Percentiles rank a stretch among this genome's conserved stretches.
These are phyloP conservation scores for Hydnomerulius pinastri DNA, from an alignment of 768 basidiomycete species.

Conservation along the genomic window DNA sequence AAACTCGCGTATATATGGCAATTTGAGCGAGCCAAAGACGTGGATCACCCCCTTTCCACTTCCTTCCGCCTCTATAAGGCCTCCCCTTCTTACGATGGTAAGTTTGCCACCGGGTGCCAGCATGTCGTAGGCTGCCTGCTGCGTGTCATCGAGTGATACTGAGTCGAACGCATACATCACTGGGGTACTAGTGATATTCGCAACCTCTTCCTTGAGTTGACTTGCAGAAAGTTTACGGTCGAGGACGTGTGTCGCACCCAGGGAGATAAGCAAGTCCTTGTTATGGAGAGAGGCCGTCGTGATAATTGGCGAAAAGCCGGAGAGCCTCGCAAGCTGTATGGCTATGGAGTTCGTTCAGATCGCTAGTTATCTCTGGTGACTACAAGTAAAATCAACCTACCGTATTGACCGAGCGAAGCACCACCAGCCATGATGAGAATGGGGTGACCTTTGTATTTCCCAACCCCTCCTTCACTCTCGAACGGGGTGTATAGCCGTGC, in stretches of 20 bases:
- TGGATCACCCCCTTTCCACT: slow-evolving; percentile 1
- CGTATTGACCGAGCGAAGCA: slow-evolving; percentile 36
- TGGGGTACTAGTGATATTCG: not conserved
- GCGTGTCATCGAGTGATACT: slow-evolving; percentile 33
- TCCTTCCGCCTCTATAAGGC: slow-evolving; percentile 3
- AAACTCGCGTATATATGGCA: not conserved
- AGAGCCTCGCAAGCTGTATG: slow-evolving; percentile 33
- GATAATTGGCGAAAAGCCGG: slow-evolving; percentile 35
- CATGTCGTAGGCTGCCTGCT: slow-evolving; percentile 27
- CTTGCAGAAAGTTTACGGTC: slow-evolving; percentile 22
- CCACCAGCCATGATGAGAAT: slow-evolving; percentile 37
- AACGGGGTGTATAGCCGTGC: slow-evolving; percentile 27
- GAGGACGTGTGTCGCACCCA: slow-evolving; percentile 38
- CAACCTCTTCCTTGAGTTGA: not conserved
- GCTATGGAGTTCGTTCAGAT: slow-evolving; percentile 1
- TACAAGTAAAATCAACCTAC: slow-evolving; percentile 10
- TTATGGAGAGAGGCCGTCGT: slow-evolving; percentile 38
- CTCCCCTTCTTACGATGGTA: not conserved
- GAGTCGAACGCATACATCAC: slow-evolving; percentile 25
- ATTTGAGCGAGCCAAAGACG: slow-evolving; percentile 6
- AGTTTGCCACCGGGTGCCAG: slow-evolving; percentile 30
- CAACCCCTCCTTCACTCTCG: slow-evolving; percentile 18
- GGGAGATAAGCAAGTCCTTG: slow-evolving; percentile 23
- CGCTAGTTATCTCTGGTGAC: not conserved
- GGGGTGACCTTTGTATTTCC: slow-evolving; percentile 31